Evolutionary conservation across 163 green algal species (phyloP).

Genomic region (Chloroidium sp.): DNA sequence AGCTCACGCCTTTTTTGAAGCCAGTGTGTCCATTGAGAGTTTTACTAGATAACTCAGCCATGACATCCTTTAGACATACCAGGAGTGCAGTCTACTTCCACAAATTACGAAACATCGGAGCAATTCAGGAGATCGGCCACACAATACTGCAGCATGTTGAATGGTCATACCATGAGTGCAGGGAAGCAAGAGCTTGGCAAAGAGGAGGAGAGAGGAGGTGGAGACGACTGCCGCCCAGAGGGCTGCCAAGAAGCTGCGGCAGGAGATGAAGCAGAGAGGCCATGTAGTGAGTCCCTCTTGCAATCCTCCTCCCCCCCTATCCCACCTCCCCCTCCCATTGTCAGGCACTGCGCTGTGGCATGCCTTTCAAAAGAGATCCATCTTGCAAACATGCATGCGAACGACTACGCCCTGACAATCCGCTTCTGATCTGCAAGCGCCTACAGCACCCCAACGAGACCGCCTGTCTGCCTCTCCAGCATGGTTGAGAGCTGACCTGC

Average conservation of each 20-base stretch:
- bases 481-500: neutral
- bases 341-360: neutral
- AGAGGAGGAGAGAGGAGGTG: constrained; percentile 48
- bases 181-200: constrained; percentile 48
- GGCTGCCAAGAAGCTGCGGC: constrained; percentile 40
- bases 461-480: too few species aligned
- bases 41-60: neutral
- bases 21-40: neutral
- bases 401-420: neutral
- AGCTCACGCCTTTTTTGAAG: too few species aligned
- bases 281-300: constrained; percentile 30
- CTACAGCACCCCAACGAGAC: too few species aligned
- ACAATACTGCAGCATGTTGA: too few species aligned
- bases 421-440: too few species aligned
- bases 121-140: too few species aligned
- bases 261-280: constrained; percentile 54
- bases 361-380: neutral
- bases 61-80: neutral
- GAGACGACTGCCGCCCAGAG: constrained; percentile 22
- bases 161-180: constrained; percentile 1
- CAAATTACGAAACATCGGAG: too few species aligned
- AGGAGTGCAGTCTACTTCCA: too few species aligned
- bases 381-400: neutral
- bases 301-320: neutral
- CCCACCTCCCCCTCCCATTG: too few species aligned